Evolutionary conservation across 805 yeast species (phyloP), one percentile per base, ranked within the genome.

Genomic region (Spathaspora passalidarum): DNA sequence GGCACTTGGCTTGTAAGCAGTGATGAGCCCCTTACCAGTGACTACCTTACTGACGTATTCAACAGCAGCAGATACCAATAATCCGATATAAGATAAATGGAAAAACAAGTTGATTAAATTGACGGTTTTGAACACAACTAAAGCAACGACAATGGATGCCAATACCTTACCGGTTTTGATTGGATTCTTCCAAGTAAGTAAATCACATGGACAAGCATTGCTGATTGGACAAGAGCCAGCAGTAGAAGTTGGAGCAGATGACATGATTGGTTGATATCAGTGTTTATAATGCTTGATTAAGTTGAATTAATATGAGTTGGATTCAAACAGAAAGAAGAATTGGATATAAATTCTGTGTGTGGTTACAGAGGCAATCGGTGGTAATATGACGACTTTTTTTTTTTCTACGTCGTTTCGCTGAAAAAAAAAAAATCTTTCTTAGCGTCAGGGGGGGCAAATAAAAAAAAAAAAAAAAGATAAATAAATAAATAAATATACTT

Each of bases 21-120:
- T 78, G 49, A 92, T 84, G 51, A 91, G 75, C 16, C 97, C 97
- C 60, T 76, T 73, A 53, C 96, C 96, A 42, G 87, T 76, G 54
- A 85, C 67, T 37, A 81, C 56, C 61, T 85, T 85, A 50, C 96
- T 86, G 47, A 76, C 73, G 60, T 83, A 86, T 72, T 91, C 97
- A 46, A 84, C 86, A 46, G 90, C 94, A 42, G 92, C 77, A 22
- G 50, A 75, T 16, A 43, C 54, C 56, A 69, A 61, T 51, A 90
- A 74, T 21, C 77, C 81, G 50, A 82, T 66, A 62, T 81, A 81
- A 45, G 81, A 68, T 39, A 84, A 50, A 63, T 78, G 81, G 74
- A 84, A 78, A 57, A 84, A 67, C 44, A 83, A 67, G 51, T 81
- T 79, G 56, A 83, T 56, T 54, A 86, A 60, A 62, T 86, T 84